A percentile compares a stretch with the other conserved stretches of the same genome.
Conservation (phyloP, 352 stramenopile species). For the Phytophthora foliorum region DNA sequence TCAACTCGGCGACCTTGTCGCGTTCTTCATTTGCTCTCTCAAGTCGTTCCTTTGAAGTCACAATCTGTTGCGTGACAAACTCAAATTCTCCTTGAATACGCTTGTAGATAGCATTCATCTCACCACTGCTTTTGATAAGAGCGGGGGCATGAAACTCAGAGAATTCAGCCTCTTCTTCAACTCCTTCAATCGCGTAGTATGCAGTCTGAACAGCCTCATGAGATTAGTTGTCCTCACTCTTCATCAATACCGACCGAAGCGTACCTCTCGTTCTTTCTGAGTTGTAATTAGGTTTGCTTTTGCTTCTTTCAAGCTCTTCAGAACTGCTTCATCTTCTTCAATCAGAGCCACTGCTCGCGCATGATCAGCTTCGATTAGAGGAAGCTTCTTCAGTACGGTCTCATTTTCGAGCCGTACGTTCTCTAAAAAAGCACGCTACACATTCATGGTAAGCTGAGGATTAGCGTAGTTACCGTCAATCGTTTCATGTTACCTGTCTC, state of each 20-base stretch:
- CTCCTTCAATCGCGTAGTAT: slow-evolving; percentile 65
- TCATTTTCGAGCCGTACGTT: slow-evolving; percentile 57
- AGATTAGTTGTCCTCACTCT: not conserved
- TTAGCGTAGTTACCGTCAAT: not conserved
- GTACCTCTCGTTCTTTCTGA: slow-evolving; percentile 57
- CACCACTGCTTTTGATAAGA: slow-evolving; percentile 64
- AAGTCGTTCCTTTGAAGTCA: slow-evolving; percentile 26
- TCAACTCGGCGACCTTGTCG: slow-evolving; percentile 27
- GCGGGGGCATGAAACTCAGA: slow-evolving; percentile 74
- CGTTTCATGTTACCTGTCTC: slow-evolving; percentile 51
- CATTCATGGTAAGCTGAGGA: not conserved
- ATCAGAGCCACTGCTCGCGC: slow-evolving; percentile 51
- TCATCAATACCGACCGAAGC: not conserved
- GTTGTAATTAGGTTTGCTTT: slow-evolving; percentile 39
- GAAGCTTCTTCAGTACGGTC: slow-evolving; percentile 61
- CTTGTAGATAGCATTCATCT: slow-evolving; percentile 61
- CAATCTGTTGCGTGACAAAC: slow-evolving; percentile 29
- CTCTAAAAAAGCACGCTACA: slow-evolving; percentile 62
- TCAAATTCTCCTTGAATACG: slow-evolving; percentile 44
- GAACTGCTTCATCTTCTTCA: slow-evolving; percentile 50
- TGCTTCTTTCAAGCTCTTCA: slow-evolving; percentile 39
- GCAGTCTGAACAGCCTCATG: slow-evolving; percentile 36
- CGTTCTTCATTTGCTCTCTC: slow-evolving; percentile 19
- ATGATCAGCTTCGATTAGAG: slow-evolving; percentile 67
- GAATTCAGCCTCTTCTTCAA: slow-evolving; percentile 84